A percentile compares a stretch with the other conserved stretches of the same genome.
Conservation (phyloP, 768 basidiomycete species). For the Boletus pseudo-olivaceus region DNA sequence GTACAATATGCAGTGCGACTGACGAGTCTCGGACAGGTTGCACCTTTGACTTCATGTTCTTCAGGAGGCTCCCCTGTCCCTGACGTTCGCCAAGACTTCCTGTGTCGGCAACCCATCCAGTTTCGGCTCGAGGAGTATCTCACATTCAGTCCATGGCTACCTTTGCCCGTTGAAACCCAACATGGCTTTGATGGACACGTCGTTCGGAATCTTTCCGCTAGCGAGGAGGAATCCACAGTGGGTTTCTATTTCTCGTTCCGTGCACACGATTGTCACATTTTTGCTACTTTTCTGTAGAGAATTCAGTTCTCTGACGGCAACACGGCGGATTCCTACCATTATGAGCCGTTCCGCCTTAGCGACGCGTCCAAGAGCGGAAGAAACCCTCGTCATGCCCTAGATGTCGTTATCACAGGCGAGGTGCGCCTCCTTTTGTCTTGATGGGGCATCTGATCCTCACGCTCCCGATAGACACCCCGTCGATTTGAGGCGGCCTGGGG, state of each 20-base stretch:
- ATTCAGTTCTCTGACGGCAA: slow-evolving; percentile 29
- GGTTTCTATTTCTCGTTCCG: slow-evolving; percentile 7
- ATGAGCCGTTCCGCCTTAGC: slow-evolving; percentile 31
- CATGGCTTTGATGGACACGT: slow-evolving; percentile 23
- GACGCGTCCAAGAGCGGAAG: slow-evolving; percentile 27
- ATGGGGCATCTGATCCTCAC: slow-evolving; percentile 23
- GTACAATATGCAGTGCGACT: slow-evolving; percentile 7
- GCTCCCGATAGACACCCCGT: slow-evolving; percentile 43
- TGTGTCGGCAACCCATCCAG: slow-evolving; percentile 48
- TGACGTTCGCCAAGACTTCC: slow-evolving; percentile 31
- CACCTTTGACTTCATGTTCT: slow-evolving; percentile 20
- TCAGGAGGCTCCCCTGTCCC: slow-evolving; percentile 7
- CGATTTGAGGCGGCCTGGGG: slow-evolving; percentile 65
- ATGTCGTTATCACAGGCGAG: slow-evolving; percentile 37
- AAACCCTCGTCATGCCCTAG: slow-evolving; percentile 29
- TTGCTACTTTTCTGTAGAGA: slow-evolving; percentile 13
- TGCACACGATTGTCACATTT: slow-evolving; percentile 21
- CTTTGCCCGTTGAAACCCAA: slow-evolving; percentile 26
- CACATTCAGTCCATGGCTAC: slow-evolving; percentile 39
- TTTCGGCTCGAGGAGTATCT: slow-evolving; percentile 45
- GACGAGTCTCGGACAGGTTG: slow-evolving; percentile 23
- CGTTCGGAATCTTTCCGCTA: slow-evolving; percentile 19
- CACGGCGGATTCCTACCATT: slow-evolving; percentile 23
- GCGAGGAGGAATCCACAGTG: slow-evolving; percentile 24
- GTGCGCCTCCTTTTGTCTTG: slow-evolving; percentile 23